Conservation (phyloP, 768 basidiomycete genomes). For the Hemileccinum rubropunctum region DNA sequence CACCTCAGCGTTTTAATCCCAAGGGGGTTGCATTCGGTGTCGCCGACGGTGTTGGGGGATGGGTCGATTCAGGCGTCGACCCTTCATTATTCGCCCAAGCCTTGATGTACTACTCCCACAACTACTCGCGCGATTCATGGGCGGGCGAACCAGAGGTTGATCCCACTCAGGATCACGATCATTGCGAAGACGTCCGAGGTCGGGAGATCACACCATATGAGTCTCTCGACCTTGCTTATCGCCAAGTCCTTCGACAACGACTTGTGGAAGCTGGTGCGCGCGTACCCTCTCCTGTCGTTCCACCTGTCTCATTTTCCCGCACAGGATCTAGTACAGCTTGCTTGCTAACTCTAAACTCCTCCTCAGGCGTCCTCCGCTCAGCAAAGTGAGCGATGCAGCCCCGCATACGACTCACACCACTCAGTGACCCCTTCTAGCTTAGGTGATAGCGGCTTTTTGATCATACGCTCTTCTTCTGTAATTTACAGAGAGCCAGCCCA, state of each 20-base stretch:
- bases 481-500: constrained; percentile 42
- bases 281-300: constrained; percentile 20
- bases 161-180: constrained; percentile 70
- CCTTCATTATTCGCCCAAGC: constrained; percentile 89
- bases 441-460: constrained; percentile 76
- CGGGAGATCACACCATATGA: constrained; percentile 67
- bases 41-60: constrained; percentile 93
- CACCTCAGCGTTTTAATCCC: constrained; percentile 16
- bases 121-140: constrained; percentile 71
- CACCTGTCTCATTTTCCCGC: constrained; percentile 1
- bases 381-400: constrained; percentile 57
- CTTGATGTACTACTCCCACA: constrained; percentile 83
- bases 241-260: constrained; percentile 66
- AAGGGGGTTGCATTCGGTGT: constrained; percentile 81
- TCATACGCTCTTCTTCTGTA: constrained; percentile 66
- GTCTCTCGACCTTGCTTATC: constrained; percentile 70
- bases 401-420: background rate
- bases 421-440: constrained; percentile 41
- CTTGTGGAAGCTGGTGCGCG: constrained; percentile 48
- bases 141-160: constrained; percentile 82
- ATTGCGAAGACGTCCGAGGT: constrained; percentile 61
- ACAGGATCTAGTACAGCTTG: constrained; percentile 85
- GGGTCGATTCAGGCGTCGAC: constrained; percentile 81
- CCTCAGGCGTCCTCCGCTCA: constrained; percentile 70
- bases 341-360: constrained; percentile 68